These are phyloP conservation scores for Hypomyces rosellus DNA, from an alignment of 2,329 filamentous ascomycete genomes.

Conservation along the genomic window DNA sequence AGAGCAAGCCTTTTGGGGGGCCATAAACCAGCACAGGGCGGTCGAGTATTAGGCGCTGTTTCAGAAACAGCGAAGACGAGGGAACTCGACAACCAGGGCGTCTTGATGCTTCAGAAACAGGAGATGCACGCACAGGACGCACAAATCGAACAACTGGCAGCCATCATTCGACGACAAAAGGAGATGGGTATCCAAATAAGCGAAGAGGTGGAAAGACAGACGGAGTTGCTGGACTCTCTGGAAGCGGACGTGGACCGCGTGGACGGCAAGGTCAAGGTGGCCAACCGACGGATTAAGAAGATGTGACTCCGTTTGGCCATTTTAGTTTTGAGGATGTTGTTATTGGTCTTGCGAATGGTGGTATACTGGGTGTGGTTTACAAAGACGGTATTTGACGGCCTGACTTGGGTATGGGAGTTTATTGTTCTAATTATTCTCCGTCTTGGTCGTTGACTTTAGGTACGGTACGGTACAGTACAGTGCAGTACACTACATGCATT, in stretches of 20 bases:
- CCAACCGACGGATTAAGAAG: slow-evolving; percentile 65
- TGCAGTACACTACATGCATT: background rate
- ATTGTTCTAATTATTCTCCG: slow-evolving; percentile 20
- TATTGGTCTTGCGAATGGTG: slow-evolving; percentile 23
- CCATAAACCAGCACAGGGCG: slow-evolving; percentile 35
- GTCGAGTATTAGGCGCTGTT: slow-evolving; percentile 66
- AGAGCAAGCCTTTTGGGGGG: slow-evolving; percentile 42
- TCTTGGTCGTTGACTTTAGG: slow-evolving; percentile 6
- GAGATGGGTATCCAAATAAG: slow-evolving; percentile 74
- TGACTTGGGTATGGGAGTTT: slow-evolving; percentile 24
- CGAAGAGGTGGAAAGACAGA: slow-evolving; percentile 66
- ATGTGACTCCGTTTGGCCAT: slow-evolving; percentile 40
- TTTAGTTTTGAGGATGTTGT: slow-evolving; percentile 20
- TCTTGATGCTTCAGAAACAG: slow-evolving; percentile 66
- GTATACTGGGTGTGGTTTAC: slow-evolving; percentile 28
- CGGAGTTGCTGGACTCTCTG: slow-evolving; percentile 60
- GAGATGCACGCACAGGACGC: slow-evolving; percentile 71
- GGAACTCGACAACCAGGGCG: slow-evolving; percentile 69
- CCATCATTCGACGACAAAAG: slow-evolving; percentile 64
- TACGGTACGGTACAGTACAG: no score
- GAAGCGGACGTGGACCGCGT: slow-evolving; percentile 62
- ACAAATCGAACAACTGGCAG: slow-evolving; percentile 61
- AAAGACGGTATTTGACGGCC: slow-evolving; percentile 16
- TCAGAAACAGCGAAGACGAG: slow-evolving; percentile 70
- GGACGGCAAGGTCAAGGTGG: slow-evolving; percentile 62